Conservation (phyloP, 192 early-diverging fungal species). For the Cladochytrium replicatum region DNA sequence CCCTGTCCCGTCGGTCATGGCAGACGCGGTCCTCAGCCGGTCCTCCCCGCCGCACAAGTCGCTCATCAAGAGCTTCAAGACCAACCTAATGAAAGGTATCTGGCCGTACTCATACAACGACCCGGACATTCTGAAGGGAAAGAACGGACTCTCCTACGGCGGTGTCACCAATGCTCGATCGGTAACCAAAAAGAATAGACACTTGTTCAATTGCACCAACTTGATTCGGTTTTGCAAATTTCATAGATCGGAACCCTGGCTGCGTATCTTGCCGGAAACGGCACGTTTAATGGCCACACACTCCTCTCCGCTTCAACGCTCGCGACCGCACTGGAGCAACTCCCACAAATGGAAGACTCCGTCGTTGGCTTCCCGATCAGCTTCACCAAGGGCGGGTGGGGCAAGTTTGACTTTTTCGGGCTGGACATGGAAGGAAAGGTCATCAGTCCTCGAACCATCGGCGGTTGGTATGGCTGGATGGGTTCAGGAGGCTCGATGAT, state of each 20-base stretch:
- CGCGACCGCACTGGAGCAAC: constrained; percentile 12
- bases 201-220: background rate
- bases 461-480: constrained; percentile 44
- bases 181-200: constrained; percentile 14
- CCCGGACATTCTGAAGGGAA: constrained; percentile 11
- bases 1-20: constrained; percentile 7
- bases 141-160: constrained; percentile 34
- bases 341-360: constrained; percentile 6
- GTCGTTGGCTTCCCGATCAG: constrained; percentile 13
- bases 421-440: too few species aligned
- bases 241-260: constrained; percentile 41
- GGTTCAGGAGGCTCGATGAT: constrained; percentile 53
- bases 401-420: too few species aligned
- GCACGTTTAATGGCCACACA: constrained; percentile 21
- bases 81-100: constrained; percentile 12
- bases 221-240: background rate
- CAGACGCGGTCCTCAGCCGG: constrained; percentile 20
- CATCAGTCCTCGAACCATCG: constrained; percentile 11
- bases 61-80: constrained; percentile 17
- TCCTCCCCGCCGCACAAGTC: constrained; percentile 16
- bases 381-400: constrained; percentile 33
- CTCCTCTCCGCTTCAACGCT: constrained; percentile 20
- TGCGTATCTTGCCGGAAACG: constrained; percentile 50
- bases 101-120: constrained; percentile 32
- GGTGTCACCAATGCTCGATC: constrained; percentile 49